Percentiles rank a stretch among this genome's conserved stretches.
Conservation (phyloP, 1,139 yeast genomes). For the Blastobotrys indianensis region DNA sequence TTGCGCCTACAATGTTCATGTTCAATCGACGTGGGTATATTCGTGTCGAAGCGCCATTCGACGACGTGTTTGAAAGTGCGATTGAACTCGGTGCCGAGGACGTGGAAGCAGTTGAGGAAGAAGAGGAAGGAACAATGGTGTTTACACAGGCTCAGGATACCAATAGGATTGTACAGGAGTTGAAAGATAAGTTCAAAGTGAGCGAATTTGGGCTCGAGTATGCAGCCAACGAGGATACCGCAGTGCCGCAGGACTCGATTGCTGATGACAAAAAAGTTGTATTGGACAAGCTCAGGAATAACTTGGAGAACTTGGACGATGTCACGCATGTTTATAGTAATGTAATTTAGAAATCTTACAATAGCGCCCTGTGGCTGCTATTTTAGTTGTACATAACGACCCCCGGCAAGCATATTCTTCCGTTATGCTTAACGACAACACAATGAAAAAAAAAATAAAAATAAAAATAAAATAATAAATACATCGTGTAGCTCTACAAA, state of each 20-base stretch:
- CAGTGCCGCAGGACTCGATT: constrained; percentile 43
- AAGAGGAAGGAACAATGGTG: constrained; percentile 29
- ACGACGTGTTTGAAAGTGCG: constrained; percentile 63
- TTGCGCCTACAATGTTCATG: constrained; percentile 72
- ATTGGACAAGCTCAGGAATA: constrained; percentile 52
- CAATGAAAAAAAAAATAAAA: too few relatives aligned
- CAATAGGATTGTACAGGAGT: constrained; percentile 51
- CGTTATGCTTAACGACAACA: too few relatives aligned
- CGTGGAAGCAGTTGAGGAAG: constrained; percentile 43
- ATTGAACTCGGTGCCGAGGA: constrained; percentile 85
- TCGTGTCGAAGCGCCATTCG: constrained; percentile 38
- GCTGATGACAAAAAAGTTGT: constrained; percentile 45
- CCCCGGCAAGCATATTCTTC: too few relatives aligned
- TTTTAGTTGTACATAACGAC: too few relatives aligned
- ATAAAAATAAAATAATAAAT: too few relatives aligned
- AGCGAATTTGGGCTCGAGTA: constrained; percentile 68
- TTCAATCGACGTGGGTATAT: constrained; percentile 75
- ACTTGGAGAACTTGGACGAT: constrained; percentile 71
- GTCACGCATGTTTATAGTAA: constrained; percentile 71
- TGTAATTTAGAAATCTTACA: constrained; percentile 15
- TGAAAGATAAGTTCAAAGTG: constrained; percentile 56
- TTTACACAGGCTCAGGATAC: constrained; percentile 59
- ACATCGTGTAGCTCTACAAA: too few relatives aligned
- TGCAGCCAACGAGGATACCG: constrained; percentile 56
- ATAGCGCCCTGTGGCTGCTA: too few relatives aligned